Percentiles rank a stretch among this genome's conserved stretches.
Evolutionary conservation across 805 yeast species (phyloP).

Genomic region (Ogataea thermomethanolica): DNA sequence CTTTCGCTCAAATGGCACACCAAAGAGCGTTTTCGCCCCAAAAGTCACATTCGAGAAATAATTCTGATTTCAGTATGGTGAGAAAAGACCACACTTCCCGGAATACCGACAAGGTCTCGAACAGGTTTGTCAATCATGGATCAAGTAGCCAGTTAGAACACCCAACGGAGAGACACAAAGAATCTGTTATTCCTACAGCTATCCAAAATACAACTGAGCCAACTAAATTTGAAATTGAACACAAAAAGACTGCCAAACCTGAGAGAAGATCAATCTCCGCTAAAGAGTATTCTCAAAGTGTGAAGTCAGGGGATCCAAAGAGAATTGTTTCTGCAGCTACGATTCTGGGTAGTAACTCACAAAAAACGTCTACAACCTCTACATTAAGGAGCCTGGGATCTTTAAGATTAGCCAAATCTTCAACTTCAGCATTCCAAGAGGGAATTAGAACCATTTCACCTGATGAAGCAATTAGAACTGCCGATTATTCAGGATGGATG

Average conservation of each 20-base stretch:
- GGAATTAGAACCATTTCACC: conserved; percentile 80
- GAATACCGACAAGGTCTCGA: background rate
- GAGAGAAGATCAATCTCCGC: conserved; percentile 53
- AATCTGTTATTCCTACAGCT: background rate
- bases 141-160: too few relatives aligned
- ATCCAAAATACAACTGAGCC: background rate
- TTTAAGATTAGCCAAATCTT: conserved; percentile 46
- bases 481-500: conserved; percentile 93
- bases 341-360: conserved; percentile 37
- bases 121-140: too few relatives aligned
- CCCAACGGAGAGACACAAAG: too few relatives aligned
- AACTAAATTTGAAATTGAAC: background rate
- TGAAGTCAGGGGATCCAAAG: conserved; percentile 29
- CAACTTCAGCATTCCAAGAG: conserved; percentile 80
- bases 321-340: conserved; percentile 40
- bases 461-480: conserved; percentile 68
- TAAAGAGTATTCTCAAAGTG: conserved; percentile 34
- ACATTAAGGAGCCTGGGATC: conserved; percentile 41
- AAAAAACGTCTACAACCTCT: conserved; percentile 39
- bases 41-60: conserved; percentile 39
- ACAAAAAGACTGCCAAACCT: conserved; percentile 20
- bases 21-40: conserved; percentile 22
- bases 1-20: conserved; percentile 22
- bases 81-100: conserved; percentile 15
- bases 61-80: conserved; percentile 40